Conservation (phyloP, 345 rosid species). For the Erucastrum elatum region DNA sequence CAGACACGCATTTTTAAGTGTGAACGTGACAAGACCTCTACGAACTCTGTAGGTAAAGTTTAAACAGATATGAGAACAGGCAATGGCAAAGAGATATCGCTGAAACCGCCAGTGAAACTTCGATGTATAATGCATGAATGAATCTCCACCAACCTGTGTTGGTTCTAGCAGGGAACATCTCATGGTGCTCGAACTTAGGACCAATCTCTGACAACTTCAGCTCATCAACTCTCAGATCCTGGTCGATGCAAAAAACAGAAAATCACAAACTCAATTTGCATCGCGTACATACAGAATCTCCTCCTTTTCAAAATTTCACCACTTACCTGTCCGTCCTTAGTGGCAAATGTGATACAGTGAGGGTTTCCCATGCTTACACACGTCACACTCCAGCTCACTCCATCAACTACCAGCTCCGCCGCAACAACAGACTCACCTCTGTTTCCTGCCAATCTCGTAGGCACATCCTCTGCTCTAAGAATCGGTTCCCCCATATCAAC, state of each 20-base stretch:
- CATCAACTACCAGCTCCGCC: conserved; percentile 69
- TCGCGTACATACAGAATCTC: background rate
- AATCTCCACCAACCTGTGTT: conserved; percentile 68
- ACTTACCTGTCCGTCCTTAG: conserved; percentile 39
- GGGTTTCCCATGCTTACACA: conserved; percentile 99
- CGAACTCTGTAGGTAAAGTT: conserved; percentile 67
- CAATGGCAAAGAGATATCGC: background rate
- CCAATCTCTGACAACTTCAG: conserved; percentile 79
- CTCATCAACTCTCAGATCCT: conserved; percentile 79
- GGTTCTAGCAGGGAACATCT: conserved; percentile 85
- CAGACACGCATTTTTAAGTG: conserved; percentile 96
- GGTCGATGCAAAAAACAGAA: conserved; percentile 20
- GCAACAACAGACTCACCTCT: conserved; percentile 45
- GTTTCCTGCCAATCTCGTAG: conserved; percentile 70
- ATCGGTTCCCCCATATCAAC: conserved; percentile 97
- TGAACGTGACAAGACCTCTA: conserved; percentile 74
- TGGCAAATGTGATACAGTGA: conserved; percentile 84
- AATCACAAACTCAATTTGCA: background rate
- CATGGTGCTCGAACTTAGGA: conserved; percentile 88
- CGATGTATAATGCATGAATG: background rate
- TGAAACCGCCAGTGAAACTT: background rate
- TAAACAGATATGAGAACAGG: background rate
- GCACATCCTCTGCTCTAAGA: conserved; percentile 78
- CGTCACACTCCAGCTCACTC: conserved; percentile 82
- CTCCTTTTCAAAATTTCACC: too few species aligned